These are phyloP conservation scores for Dryas octopetala DNA, from an alignment of 306 rosid species.

Conservation along the genomic window DNA sequence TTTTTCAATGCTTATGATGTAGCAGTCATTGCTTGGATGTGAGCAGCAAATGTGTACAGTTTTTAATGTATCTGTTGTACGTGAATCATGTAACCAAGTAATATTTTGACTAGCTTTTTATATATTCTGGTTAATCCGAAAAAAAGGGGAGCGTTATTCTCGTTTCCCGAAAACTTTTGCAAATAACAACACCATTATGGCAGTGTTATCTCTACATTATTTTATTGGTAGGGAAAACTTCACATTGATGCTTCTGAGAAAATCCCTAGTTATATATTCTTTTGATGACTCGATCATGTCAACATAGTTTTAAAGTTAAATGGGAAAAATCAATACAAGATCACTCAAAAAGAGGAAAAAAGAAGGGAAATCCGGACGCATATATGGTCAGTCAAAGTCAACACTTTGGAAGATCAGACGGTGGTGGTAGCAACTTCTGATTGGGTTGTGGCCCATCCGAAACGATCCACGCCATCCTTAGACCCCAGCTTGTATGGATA, in stretches of 20 bases:
- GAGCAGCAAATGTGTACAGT: conserved; percentile 24
- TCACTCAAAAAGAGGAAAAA: conserved; percentile 8
- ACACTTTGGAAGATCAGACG: conserved; percentile 77
- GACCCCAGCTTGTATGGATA: conserved; percentile 88
- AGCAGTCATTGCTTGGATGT: conserved; percentile 28
- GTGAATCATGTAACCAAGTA: not conserved
- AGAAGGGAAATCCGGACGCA: conserved; percentile 13
- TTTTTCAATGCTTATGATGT: conserved; percentile 83
- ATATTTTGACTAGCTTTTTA: not conserved
- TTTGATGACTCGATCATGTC: not conserved
- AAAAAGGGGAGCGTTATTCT: not conserved
- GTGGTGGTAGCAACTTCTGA: conserved; percentile 83
- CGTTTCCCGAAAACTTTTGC: not conserved
- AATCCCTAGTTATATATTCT: not conserved
- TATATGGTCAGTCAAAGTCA: conserved; percentile 38
- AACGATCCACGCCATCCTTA: conserved; percentile 85
- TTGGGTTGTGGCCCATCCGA: conserved; percentile 57
- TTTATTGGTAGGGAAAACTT: no score
- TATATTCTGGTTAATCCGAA: not conserved
- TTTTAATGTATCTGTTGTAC: no score
- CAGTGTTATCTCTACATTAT: no score
- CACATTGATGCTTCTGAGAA: not conserved
- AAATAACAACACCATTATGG: no score
- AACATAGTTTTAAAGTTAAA: not conserved
- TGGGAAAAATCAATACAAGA: not conserved